Evolutionary conservation across 371 early-diverging fungal species (phyloP), one percentile per base, ranked within the genome.

Genomic region (Nematocida homosporus): DNA sequence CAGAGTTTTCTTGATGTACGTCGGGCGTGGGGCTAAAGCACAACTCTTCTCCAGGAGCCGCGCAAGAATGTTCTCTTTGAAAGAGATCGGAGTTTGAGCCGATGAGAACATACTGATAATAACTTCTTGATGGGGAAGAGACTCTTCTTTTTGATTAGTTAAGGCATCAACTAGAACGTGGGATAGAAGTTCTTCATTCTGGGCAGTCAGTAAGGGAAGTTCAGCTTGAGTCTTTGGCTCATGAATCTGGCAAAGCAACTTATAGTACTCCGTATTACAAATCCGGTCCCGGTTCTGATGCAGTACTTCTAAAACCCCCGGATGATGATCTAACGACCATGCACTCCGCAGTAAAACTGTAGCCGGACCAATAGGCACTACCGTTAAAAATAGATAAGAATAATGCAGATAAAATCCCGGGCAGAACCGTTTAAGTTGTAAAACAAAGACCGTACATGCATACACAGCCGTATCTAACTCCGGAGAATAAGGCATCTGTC

Each of bases 301-400:
- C 4, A 57, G 16, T 3, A 61, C 27, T 30, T 72, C 75, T 55
- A 72, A 35, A 25, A 25, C 37, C 0, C 47, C 30, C 6, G 75
- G 63, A 23, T 59, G 60, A 34, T 64, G 56, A 10, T 72, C 69
- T 40, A 72, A 55, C 13, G 57, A 57, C 75, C 75, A 72, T 32
- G 44, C 51, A 53, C 29, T 59, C 25, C 75, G 47, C 34, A 72
- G 75, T 1, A 72, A 34, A 29, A 61, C 61, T 13, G 57, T 52
- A 40, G 44, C 20, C 25, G 32, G 75, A 23, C 16, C 8, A 0
- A 63, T 59, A 4, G 75, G 75, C 1, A 72, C 37, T 47, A 72
- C 52, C 34, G 48, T 35, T 37, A 72, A 55, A 3, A 47, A 35
- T 38, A 72, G 50, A 29, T 41, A 48, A 27, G 75, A 72, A 32